Conservation (phyloP, 1,284 basidiomycete genomes). For the Leccinum ponderosum region DNA sequence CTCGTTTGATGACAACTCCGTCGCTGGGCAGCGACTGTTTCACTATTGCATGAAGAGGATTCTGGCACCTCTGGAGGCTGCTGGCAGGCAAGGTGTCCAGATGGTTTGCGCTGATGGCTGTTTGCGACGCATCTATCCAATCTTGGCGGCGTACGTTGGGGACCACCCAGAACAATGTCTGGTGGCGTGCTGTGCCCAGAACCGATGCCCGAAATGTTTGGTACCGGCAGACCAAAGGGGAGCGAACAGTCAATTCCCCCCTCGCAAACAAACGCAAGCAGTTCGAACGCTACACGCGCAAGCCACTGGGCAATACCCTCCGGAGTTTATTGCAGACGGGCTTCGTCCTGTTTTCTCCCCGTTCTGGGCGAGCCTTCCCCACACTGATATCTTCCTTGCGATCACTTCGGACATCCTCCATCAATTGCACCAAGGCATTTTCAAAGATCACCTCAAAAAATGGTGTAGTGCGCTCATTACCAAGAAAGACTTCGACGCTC, state of each 20-base stretch:
- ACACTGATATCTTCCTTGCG: background rate
- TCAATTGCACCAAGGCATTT: background rate
- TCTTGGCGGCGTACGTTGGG: slow-evolving; percentile 15
- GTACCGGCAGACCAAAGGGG: background rate
- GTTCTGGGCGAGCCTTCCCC: background rate
- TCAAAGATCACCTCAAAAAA: slow-evolving; percentile 1
- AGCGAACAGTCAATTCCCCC: background rate
- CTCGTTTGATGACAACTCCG: background rate
- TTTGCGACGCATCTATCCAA: slow-evolving; percentile 12
- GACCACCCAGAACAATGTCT: background rate
- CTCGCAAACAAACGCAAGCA: background rate
- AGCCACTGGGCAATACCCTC: background rate
- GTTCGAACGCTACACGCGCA: background rate
- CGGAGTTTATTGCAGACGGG: background rate
- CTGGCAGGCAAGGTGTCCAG: background rate
- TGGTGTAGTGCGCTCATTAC: background rate
- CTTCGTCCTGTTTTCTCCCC: background rate
- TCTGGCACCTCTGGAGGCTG: background rate
- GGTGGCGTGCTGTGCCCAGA: slow-evolving; percentile 24
- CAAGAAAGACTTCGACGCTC: background rate
- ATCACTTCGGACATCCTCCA: background rate
- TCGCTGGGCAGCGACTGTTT: background rate
- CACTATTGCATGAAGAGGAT: background rate
- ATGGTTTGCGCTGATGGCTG: background rate
- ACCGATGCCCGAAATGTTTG: slow-evolving; percentile 17